Conservation (phyloP, 768 basidiomycete species). For the Cyathus striatus region DNA sequence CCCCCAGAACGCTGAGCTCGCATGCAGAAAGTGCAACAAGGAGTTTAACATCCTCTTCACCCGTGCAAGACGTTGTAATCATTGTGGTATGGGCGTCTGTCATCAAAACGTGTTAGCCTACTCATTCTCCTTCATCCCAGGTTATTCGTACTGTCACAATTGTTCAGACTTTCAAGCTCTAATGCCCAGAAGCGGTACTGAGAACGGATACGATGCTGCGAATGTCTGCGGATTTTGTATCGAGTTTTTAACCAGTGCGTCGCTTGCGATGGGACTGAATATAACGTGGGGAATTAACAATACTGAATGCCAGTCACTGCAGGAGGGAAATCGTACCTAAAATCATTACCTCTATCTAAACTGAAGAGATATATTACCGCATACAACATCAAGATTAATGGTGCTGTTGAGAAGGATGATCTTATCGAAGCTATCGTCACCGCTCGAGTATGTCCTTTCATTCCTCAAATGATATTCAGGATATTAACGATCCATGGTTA, state of each 20-base stretch:
- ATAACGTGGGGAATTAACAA: neutral
- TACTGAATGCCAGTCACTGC: slow-evolving; percentile 54
- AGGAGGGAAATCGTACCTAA: slow-evolving; percentile 51
- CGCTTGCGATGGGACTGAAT: slow-evolving; percentile 2
- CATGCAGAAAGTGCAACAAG: slow-evolving; percentile 68
- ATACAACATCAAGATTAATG: slow-evolving; percentile 60
- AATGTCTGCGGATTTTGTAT: slow-evolving; percentile 73
- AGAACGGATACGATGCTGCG: slow-evolving; percentile 58
- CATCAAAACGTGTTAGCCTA: too few species aligned
- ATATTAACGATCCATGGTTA: neutral
- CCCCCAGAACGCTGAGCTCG: slow-evolving; percentile 19
- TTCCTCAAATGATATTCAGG: neutral
- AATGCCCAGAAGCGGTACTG: slow-evolving; percentile 56
- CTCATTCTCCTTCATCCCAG: slow-evolving; percentile 1
- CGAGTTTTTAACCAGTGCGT: slow-evolving; percentile 60
- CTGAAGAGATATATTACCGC: slow-evolving; percentile 66
- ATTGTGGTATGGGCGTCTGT: slow-evolving; percentile 52
- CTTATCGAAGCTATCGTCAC: slow-evolving; percentile 60
- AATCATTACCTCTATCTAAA: slow-evolving; percentile 49
- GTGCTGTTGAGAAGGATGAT: slow-evolving; percentile 75
- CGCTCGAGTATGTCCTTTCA: slow-evolving; percentile 39
- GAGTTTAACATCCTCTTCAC: slow-evolving; percentile 68
- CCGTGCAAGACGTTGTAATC: slow-evolving; percentile 62
- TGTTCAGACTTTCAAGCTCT: slow-evolving; percentile 77
- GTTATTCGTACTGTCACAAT: slow-evolving; percentile 61